Conservation (phyloP, 495 filamentous ascomycete genomes). For the Bombardia bombarda region DNA sequence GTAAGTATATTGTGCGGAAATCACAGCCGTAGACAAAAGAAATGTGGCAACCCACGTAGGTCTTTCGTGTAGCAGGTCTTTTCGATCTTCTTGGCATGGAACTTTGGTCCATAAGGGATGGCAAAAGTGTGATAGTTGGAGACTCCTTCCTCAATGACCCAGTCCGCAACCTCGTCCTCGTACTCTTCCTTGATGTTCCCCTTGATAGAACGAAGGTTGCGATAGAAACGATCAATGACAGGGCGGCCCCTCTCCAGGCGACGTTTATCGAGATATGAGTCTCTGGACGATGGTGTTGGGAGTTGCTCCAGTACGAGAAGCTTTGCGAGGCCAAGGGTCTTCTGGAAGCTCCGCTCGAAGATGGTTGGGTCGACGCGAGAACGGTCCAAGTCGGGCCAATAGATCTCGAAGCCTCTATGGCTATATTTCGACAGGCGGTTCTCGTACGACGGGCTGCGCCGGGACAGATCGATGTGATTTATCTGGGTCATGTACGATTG, state of each 20-base stretch:
- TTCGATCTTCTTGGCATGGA: conserved; percentile 65
- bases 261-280: conserved; percentile 56
- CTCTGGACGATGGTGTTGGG: conserved; percentile 55
- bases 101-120: conserved; percentile 66
- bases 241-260: conserved; percentile 63
- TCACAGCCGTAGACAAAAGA: background rate
- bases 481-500: conserved; percentile 70
- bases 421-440: conserved; percentile 84
- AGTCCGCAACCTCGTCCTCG: conserved; percentile 74
- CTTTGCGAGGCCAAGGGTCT: conserved; percentile 68
- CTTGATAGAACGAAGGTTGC: conserved; percentile 17
- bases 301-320: conserved; percentile 74
- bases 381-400: conserved; percentile 65
- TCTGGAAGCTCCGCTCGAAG: conserved; percentile 67
- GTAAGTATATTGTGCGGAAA: too few relatives aligned
- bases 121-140: conserved; percentile 72
- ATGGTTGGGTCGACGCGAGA: conserved; percentile 72
- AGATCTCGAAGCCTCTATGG: conserved; percentile 73
- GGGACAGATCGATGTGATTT: conserved; percentile 70
- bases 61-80: conserved; percentile 73
- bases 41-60: conserved; percentile 34
- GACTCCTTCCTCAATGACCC: conserved; percentile 64
- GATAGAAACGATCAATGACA: conserved; percentile 17
- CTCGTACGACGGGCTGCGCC: conserved; percentile 77
- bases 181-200: conserved; percentile 65